Base-by-base conservation (phyloP, 2,329 filamentous ascomycete species). In the Ophiostoma populinum region DNA sequence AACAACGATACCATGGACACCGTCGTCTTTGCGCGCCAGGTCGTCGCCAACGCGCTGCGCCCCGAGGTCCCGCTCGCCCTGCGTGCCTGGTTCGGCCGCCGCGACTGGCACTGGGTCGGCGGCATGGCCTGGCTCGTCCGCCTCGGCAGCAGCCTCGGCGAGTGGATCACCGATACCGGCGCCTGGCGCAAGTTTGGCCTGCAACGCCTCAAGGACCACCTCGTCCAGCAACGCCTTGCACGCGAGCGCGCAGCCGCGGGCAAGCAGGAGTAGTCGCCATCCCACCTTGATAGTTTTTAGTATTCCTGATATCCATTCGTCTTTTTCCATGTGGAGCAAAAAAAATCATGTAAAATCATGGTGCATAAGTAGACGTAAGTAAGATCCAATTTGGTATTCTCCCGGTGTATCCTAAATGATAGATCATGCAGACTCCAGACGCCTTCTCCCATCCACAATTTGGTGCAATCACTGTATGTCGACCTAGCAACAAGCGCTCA, bases 1-100 rank as follows among this genome's bases (percentile, higher is more conserved):
- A 59, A 52, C 4, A 57, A 55, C 18, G 47, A 51, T 0, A 64
- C 63, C 1, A 51, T 66, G 45, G 50, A 52, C 15, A 62, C 62
- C 0, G 48, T 54, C n/a, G 47, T 37, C 1, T 69, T 62, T 42
- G 62, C 65, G 0, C 37, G 42, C 21, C 51, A 52, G 34, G 41
- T 70, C 3, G 65, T 65, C 5, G 39, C 33, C 1, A 52, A 56
- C 19, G 61, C 61, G 3, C 48, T 67, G 25, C 44, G 44, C 24
- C 44, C 49, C 0, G 57, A 61, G 44, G 37, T 40, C 18, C 53
- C 53, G 3, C 13, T 43, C 13, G 37, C 55, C 25, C 22, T 58
- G 32, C 46, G 57, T 3, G 34, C 43, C 5, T 55, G 53, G 49
- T 46, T 58, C n/a, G 57, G 58, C 4, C 45, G 57, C 6, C 54